A percentile compares a stretch with the other conserved stretches of the same genome.
Evolutionary conservation across 495 filamentous ascomycete species (phyloP).

Genomic region (Hypoxylon cercidicola): DNA sequence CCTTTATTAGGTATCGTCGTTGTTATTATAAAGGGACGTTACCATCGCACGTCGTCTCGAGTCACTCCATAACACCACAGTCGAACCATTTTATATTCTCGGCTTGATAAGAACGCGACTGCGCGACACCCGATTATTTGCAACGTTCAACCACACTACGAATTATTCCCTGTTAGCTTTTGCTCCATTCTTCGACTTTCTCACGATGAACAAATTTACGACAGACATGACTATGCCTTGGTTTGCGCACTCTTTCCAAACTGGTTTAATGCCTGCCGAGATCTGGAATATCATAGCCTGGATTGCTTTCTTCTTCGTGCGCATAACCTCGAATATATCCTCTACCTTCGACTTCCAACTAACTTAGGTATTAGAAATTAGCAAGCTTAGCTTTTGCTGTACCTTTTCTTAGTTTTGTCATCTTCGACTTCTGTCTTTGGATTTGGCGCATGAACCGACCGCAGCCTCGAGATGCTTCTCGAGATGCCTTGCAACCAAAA

Average conservation of each 20-base stretch:
- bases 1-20: background rate
- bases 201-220: slow-evolving; percentile 33
- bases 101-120: slow-evolving; percentile 25
- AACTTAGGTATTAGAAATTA: slow-evolving; percentile 39
- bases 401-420: slow-evolving; percentile 44
- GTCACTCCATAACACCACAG: slow-evolving; percentile 3
- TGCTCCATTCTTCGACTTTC: slow-evolving; percentile 6
- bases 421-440: slow-evolving; percentile 59
- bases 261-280: slow-evolving; percentile 21
- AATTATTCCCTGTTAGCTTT: background rate
- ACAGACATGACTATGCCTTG: slow-evolving; percentile 34
- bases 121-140: background rate
- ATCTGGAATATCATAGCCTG: slow-evolving; percentile 44
- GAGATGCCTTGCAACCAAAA: slow-evolving; percentile 14
- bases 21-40: background rate
- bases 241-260: slow-evolving; percentile 29
- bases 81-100: slow-evolving; percentile 15
- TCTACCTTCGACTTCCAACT: slow-evolving; percentile 4
- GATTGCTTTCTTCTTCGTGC: slow-evolving; percentile 47
- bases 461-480: slow-evolving; percentile 26
- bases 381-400: slow-evolving; percentile 42
- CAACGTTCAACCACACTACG: background rate
- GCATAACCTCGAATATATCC: background rate
- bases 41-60: background rate
- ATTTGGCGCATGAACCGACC: slow-evolving; percentile 50